Conservation (phyloP, 2,329 filamentous ascomycete species). For the Arthroderma sp. region DNA sequence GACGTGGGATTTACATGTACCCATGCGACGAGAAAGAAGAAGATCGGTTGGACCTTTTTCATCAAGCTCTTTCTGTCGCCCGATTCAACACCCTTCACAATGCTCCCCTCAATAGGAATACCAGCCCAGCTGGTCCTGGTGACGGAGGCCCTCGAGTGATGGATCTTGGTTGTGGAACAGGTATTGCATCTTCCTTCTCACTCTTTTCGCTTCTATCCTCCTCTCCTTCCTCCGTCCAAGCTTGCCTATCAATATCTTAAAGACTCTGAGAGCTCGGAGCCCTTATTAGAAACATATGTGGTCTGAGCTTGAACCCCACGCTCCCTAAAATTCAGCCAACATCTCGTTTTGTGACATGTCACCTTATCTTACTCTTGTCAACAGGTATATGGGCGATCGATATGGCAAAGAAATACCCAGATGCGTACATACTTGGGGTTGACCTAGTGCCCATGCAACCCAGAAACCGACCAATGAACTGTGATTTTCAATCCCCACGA, state of each 20-base stretch:
- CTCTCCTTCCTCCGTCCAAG: not conserved
- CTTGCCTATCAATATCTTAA: no score
- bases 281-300: no score
- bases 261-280: no score
- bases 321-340: no score
- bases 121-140: slow-evolving; percentile 4
- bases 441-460: slow-evolving; percentile 53
- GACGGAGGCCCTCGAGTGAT: slow-evolving; percentile 34
- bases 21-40: slow-evolving; percentile 68
- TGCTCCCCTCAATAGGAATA: slow-evolving; percentile 18
- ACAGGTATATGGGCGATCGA: slow-evolving; percentile 58
- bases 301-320: no score
- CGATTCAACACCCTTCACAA: slow-evolving; percentile 37
- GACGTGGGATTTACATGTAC: slow-evolving; percentile 57
- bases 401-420: slow-evolving; percentile 55
- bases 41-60: slow-evolving; percentile 68
- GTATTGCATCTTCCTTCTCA: slow-evolving; percentile 39
- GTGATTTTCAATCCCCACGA: slow-evolving; percentile 52
- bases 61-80: slow-evolving; percentile 59
- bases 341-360: no score
- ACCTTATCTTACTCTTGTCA: not conserved
- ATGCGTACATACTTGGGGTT: slow-evolving; percentile 47
- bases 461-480: slow-evolving; percentile 55
- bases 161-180: slow-evolving; percentile 70
- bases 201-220: not conserved